These are phyloP conservation scores for Cymbopogon citratus DNA, from an alignment of 176 grass and related monocot species.

Conservation along the genomic window DNA sequence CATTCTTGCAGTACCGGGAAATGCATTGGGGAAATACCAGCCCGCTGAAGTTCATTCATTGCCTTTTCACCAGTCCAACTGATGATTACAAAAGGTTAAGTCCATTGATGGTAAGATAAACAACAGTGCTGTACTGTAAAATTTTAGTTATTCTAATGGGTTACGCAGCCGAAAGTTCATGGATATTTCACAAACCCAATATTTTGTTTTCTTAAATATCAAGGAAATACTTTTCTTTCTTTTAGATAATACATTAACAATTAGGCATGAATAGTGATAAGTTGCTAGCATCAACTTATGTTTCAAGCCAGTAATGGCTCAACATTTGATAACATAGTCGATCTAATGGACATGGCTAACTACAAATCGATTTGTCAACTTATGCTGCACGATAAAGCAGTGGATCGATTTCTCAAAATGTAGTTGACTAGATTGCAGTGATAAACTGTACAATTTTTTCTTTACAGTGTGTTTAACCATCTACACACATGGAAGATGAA, in stretches of 20 bases:
- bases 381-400: background rate
- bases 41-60: conserved; percentile 60
- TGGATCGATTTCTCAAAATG: background rate
- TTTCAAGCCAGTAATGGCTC: background rate
- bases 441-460: background rate
- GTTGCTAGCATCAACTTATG: background rate
- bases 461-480: background rate
- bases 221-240: background rate
- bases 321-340: background rate
- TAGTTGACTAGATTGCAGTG: background rate
- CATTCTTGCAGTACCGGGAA: conserved; percentile 85
- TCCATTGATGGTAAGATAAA: conserved; percentile 9
- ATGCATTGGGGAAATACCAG: conserved; percentile 56
- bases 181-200: background rate
- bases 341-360: background rate
- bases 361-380: background rate
- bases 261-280: background rate
- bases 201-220: background rate
- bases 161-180: background rate
- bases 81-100: conserved; percentile 42
- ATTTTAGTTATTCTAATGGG: conserved; percentile 3
- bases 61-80: conserved; percentile 95
- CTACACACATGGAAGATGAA: background rate
- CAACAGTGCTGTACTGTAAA: background rate
- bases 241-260: background rate